Evolutionary conservation across 352 stramenopile genomes (phyloP).

Genomic region (Phytophthora pisi): DNA sequence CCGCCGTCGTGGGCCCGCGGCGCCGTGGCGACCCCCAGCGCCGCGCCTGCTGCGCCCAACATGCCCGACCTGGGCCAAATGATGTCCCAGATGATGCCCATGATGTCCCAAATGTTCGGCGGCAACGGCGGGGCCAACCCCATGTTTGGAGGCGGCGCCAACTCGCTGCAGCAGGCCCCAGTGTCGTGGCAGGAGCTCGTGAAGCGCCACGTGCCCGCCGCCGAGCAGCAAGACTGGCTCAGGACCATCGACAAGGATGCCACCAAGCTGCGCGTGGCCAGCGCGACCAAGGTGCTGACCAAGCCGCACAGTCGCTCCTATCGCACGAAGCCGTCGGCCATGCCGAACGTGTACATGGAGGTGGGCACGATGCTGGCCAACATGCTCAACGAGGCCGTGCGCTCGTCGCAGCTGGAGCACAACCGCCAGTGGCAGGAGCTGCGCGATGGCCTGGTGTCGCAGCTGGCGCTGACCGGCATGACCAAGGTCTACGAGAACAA

Average conservation of each 20-base stretch:
- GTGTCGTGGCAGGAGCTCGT: constrained; percentile 77
- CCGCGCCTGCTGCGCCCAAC: constrained; percentile 1
- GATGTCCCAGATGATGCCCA: constrained; percentile 90
- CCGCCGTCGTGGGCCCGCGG: constrained; percentile 38
- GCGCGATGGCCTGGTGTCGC: constrained; percentile 55
- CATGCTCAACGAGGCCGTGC: constrained; percentile 70
- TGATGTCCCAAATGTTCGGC: constrained; percentile 87
- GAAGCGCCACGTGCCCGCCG: constrained; percentile 54
- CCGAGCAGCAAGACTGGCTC: constrained; percentile 71
- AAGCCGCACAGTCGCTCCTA: constrained; percentile 72
- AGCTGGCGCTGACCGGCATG: constrained; percentile 57
- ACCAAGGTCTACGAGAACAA: constrained; percentile 56
- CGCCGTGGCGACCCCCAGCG: constrained; percentile 10
- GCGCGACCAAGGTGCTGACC: constrained; percentile 32
- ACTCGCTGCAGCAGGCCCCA: constrained; percentile 38
- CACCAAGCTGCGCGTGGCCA: constrained; percentile 40
- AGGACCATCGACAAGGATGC: constrained; percentile 68
- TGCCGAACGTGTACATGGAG: constrained; percentile 74
- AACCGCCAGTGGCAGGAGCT: constrained; percentile 60
- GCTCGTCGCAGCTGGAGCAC: constrained; percentile 61
- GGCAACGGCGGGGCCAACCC: constrained; percentile 32
- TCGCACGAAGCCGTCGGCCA: constrained; percentile 40
- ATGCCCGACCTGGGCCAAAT: constrained; percentile 81
- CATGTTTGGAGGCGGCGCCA: constrained; percentile 29
- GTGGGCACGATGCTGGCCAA: constrained; percentile 64